phyloP scores from a whole-genome alignment of 1,284 basidiomycete genomes.

The Puccinia brachypodii region DNA sequence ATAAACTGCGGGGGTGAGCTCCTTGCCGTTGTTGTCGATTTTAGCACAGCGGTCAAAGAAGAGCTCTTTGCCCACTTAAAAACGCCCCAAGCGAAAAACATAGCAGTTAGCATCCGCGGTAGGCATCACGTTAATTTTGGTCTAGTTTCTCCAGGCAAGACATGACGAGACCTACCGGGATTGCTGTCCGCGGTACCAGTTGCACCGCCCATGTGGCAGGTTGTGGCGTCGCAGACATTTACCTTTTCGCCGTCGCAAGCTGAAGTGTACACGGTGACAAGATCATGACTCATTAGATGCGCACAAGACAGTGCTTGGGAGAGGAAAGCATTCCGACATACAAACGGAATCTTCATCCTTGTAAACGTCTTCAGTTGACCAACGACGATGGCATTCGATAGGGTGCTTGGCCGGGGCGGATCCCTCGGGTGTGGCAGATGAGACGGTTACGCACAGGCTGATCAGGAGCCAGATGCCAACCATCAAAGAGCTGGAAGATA shows the following conservation, averaged over 20 bases:
- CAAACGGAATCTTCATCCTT: background rate
- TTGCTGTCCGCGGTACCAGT: background rate
- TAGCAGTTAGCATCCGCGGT: background rate
- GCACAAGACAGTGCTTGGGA: background rate
- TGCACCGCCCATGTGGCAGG: slow-evolving; percentile 1
- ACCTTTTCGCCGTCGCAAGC: background rate
- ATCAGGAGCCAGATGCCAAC: background rate
- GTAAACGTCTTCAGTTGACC: slow-evolving; percentile 2
- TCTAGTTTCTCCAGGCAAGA: background rate
- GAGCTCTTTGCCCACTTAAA: background rate
- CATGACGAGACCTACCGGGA: background rate
- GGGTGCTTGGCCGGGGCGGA: too few relatives aligned
- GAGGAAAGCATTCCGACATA: background rate
- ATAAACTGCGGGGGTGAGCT: background rate
- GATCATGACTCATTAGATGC: background rate
- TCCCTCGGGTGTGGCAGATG: background rate
- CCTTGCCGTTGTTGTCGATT: background rate
- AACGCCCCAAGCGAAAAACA: background rate
- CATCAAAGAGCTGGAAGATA: background rate
- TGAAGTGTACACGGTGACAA: background rate
- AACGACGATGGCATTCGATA: background rate
- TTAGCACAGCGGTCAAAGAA: background rate
- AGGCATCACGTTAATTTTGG: background rate
- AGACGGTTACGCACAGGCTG: background rate
- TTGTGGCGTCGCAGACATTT: background rate